These are phyloP conservation scores for Xylariomycetidae sp. DNA, from an alignment of 2,329 filamentous ascomycete species.

Conservation along the genomic window DNA sequence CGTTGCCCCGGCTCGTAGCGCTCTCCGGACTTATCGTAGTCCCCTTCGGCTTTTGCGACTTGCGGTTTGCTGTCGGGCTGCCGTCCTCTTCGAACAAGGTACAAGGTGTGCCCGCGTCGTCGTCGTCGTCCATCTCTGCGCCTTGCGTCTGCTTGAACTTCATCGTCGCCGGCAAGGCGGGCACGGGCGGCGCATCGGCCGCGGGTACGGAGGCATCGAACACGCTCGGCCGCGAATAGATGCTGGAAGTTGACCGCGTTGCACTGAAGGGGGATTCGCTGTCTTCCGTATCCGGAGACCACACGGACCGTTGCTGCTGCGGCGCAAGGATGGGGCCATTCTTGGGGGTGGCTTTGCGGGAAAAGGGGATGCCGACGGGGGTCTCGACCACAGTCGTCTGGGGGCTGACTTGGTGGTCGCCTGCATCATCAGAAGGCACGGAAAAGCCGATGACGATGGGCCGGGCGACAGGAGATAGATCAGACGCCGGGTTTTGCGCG, in stretches of 20 bases:
- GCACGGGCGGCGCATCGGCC: constrained; percentile 51
- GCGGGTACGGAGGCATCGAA: constrained; percentile 19
- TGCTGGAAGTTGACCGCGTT: constrained; percentile 46
- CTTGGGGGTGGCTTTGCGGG: constrained; percentile 13
- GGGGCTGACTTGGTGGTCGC: constrained; percentile 43
- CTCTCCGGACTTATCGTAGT: constrained; percentile 37
- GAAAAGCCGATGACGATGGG: constrained; percentile 69
- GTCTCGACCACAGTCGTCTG: constrained; percentile 40
- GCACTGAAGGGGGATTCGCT: constrained; percentile 36
- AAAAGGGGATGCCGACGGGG: constrained; percentile 28
- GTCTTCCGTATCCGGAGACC: constrained; percentile 57
- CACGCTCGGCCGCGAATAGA: constrained; percentile 53
- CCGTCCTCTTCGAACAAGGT: constrained; percentile 69
- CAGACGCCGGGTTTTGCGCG: constrained; percentile 26
- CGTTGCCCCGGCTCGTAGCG: constrained; percentile 53
- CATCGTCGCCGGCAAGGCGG: constrained; percentile 44
- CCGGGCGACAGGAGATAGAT: constrained; percentile 62
- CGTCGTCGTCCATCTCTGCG: constrained; percentile 41
- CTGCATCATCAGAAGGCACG: constrained; percentile 48
- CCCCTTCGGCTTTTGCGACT: constrained; percentile 33
- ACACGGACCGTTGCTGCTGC: constrained; percentile 43
- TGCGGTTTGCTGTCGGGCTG: constrained; percentile 33
- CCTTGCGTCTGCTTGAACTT: constrained; percentile 27
- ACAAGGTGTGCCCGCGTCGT: constrained; percentile 45
- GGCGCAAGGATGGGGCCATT: constrained; percentile 20